Evolutionary conservation across 192 early-diverging fungal species (phyloP).

Genomic region (Backusella tarrabulga): DNA sequence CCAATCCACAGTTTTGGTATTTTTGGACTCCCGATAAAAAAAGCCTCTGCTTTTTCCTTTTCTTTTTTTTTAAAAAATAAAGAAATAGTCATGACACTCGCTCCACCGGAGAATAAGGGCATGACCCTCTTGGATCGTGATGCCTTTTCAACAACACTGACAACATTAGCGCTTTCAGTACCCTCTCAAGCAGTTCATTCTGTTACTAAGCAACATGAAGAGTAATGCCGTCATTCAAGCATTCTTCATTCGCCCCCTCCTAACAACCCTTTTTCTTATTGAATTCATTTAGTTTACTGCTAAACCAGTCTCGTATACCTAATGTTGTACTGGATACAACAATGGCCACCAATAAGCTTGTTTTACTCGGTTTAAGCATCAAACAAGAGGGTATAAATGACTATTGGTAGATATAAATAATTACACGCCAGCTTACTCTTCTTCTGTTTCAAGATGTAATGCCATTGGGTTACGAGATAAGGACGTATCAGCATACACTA

Average conservation of each 20-base stretch:
- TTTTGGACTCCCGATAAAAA: background rate
- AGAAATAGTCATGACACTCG: background rate
- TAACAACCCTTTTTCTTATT: background rate
- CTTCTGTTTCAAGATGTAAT: background rate
- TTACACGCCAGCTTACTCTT: background rate
- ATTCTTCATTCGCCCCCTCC: background rate
- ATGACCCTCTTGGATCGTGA: slow-evolving; percentile 11
- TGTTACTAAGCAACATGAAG: background rate
- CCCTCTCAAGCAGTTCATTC: background rate
- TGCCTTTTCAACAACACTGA: background rate
- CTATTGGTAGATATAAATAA: background rate
- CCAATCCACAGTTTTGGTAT: too few species aligned
- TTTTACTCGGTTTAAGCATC: slow-evolving; percentile 47
- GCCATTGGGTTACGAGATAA: background rate
- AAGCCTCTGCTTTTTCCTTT: background rate
- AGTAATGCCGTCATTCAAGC: background rate
- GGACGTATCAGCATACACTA: slow-evolving; percentile 1
- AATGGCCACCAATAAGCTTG: slow-evolving; percentile 41
- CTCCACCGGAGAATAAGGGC: slow-evolving; percentile 10
- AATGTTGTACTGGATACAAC: slow-evolving; percentile 18
- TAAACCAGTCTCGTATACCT: background rate
- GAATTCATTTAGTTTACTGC: background rate
- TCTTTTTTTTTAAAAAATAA: background rate
- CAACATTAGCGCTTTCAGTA: background rate
- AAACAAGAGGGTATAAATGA: slow-evolving; percentile 2